Evolutionary conservation across 2,329 filamentous ascomycete genomes (phyloP), one percentile per base, ranked within the genome.

Genomic region (Aspergillus luchuensis): DNA sequence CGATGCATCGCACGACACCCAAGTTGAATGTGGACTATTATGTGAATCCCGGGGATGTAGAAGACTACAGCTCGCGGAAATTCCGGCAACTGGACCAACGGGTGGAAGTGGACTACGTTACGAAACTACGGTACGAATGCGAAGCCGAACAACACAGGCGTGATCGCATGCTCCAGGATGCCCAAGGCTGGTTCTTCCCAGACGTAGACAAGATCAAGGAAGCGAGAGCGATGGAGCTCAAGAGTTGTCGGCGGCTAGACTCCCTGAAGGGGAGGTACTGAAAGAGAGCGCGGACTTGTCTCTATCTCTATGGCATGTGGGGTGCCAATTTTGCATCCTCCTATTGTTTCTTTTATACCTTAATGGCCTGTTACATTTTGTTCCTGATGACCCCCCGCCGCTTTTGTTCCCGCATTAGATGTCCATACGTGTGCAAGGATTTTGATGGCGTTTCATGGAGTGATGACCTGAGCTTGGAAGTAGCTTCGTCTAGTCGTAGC

Each of bases 141-240:
- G 89, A 94, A 64, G 81, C 81, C 58, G 93, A 99, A 79, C 80
- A 86, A 63, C 78, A 84, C 51, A 80, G 84, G 55, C 85, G 89
- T 75, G 84, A 87, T 71, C 82, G 87, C 65, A 81, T 92, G 76
- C 81, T 88, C 63, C 87, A 96, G 65, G 89, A 91, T 51, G 92
- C 93, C 0, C 87, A 90, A 68, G 93, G 93, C 3, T 97, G 92
- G 90, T 92, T 97, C 72, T 92, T 87, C 75, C 86, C 88, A 58
- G 92, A 97, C 70, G 82, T 87, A 56, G 88, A 89, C 63, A 92
- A 92, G 81, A 86, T 96, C 86, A 85, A 88, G 63, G 77, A 86
- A 60, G 93, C 93, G 30, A 79, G 83, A 61, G 78, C 78, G 21
- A 82, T 89, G 82, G 79, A 84, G 49, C 82, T 87, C 80, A 82